Evolutionary conservation across 2,329 filamentous ascomycete genomes (phyloP).

Genomic region (Fusarium beomiforme): DNA sequence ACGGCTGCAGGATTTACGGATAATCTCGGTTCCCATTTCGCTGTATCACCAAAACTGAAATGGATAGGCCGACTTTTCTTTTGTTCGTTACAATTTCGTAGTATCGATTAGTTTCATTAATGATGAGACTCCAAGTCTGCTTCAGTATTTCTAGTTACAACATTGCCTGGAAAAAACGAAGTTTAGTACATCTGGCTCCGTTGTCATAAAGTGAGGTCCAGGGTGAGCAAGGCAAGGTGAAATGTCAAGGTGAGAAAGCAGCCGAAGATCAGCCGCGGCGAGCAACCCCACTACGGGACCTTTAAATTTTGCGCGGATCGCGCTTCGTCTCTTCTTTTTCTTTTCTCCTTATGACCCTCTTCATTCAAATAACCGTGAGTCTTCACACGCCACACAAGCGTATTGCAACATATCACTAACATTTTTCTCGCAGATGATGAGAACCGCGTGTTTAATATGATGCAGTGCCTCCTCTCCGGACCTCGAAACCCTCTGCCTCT

Average conservation of each 20-base stretch:
- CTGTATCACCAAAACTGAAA: too few species aligned
- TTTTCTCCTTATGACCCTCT: slow-evolving; percentile 87
- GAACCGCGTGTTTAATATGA: slow-evolving; percentile 98
- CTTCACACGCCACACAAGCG: slow-evolving; percentile 1
- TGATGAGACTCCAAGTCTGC: too few species aligned
- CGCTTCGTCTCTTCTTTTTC: slow-evolving; percentile 49
- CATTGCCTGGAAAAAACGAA: too few species aligned
- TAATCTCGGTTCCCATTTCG: too few species aligned
- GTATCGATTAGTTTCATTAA: too few species aligned
- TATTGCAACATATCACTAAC: slow-evolving; percentile 43
- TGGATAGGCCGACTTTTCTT: too few species aligned
- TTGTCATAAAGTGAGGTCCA: fast-evolving
- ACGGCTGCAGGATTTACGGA: too few species aligned
- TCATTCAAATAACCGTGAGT: slow-evolving; percentile 97
- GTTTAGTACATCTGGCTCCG: fast-evolving
- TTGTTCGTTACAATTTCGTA: too few species aligned
- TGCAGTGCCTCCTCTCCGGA: slow-evolving; percentile 70
- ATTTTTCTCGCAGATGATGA: slow-evolving; percentile 84
- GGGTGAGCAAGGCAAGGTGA: neutral
- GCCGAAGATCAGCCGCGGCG: slow-evolving; percentile 44
- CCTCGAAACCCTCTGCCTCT: slow-evolving; percentile 81
- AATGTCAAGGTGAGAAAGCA: slow-evolving; percentile 4
- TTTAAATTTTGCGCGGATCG: slow-evolving; percentile 51
- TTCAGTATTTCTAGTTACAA: too few species aligned
- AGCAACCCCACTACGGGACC: slow-evolving; percentile 38